These are phyloP conservation scores for Lagerstroemia speciosa DNA, from an alignment of 345 rosid species.

Conservation along the genomic window DNA sequence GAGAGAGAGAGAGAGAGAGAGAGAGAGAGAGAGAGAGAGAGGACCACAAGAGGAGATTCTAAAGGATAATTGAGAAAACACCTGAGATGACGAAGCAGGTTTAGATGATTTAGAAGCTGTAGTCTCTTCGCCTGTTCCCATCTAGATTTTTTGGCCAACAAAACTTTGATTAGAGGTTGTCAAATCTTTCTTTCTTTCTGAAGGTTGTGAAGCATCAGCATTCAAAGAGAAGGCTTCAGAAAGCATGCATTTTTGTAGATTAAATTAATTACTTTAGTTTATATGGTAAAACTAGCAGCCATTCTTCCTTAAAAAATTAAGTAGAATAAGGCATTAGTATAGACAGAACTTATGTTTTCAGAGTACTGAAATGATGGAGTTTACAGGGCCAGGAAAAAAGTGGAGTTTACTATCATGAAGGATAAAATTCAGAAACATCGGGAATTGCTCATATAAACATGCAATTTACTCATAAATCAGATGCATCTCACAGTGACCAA, in stretches of 20 bases:
- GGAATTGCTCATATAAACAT: neutral
- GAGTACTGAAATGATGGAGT: neutral
- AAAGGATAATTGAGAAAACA: constrained; percentile 7
- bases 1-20: neutral
- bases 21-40: neutral
- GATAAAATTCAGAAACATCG: neutral
- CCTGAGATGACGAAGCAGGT: constrained; percentile 67
- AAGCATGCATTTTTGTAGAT: neutral
- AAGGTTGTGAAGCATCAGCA: neutral
- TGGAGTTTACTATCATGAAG: neutral
- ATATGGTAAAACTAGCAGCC: neutral
- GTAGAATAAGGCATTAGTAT: neutral
- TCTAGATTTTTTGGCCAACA: constrained; percentile 13
- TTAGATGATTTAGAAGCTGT: constrained; percentile 65
- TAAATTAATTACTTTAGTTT: neutral
- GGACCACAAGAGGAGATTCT: neutral
- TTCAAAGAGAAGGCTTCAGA: constrained; percentile 1
- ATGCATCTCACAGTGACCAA: neutral
- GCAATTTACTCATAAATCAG: neutral
- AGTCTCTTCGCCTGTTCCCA: constrained; percentile 80
- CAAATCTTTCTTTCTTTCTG: neutral
- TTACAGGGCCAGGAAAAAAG: too few relatives aligned
- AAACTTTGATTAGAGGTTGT: constrained; percentile 1
- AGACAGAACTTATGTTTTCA: neutral
- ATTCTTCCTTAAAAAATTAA: neutral